phyloP scores from a whole-genome alignment of 176 grass and related monocot genomes.

The Tillandsia fasciculata region DNA sequence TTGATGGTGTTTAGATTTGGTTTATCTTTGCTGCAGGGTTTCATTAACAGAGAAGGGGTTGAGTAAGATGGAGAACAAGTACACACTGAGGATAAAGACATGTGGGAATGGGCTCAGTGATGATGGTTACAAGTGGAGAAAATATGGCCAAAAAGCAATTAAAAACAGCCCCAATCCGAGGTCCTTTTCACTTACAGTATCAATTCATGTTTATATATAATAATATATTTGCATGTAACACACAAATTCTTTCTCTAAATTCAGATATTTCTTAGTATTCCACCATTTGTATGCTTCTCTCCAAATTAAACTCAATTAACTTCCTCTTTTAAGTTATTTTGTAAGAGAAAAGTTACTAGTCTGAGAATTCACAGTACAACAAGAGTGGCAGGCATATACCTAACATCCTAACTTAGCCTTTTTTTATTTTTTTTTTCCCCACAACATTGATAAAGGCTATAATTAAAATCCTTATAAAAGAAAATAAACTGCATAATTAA shows the following conservation, averaged over 20 bases:
- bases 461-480: not conserved
- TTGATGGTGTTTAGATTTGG: not conserved
- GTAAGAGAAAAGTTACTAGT: too few species aligned
- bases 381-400: too few species aligned
- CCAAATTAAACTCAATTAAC: too few species aligned
- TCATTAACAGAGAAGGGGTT: constrained; percentile 60
- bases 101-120: constrained; percentile 50
- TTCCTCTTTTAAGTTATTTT: too few species aligned
- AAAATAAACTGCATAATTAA: not conserved
- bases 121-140: constrained; percentile 98
- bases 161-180: constrained; percentile 98
- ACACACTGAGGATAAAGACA: constrained; percentile 71
- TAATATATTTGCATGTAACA: not conserved
- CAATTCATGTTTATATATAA: not conserved
- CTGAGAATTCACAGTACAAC: too few species aligned
- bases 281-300: too few species aligned
- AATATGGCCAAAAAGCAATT: constrained; percentile 92
- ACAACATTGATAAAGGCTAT: not conserved
- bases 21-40: constrained; percentile 12
- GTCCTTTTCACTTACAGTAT: constrained; percentile 18
- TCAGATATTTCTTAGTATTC: not conserved
- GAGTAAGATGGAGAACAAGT: constrained; percentile 84
- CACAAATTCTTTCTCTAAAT: not conserved
- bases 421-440: too few species aligned
- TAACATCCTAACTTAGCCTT: too few species aligned